A percentile compares a stretch with the other conserved stretches of the same genome.
Conservation (phyloP, 179 eudicot species). For the Heliamphora pulchella region DNA sequence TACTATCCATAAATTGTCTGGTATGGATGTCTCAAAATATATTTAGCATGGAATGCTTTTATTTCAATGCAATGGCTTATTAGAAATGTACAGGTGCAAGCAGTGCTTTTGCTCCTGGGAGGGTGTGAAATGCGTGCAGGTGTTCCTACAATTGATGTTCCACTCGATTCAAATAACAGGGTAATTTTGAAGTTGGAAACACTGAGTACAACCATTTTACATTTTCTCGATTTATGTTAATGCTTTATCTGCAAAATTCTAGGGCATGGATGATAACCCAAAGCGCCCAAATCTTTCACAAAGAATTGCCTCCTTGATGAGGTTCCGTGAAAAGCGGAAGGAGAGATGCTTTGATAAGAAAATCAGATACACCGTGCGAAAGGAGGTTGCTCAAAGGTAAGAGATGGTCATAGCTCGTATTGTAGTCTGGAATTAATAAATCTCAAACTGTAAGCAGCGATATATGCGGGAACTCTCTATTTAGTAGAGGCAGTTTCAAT, state of each 20-base stretch:
- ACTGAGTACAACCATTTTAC: constrained; percentile 1
- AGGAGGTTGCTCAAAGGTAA: constrained; percentile 60
- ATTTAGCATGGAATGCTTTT: not conserved
- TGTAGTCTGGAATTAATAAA: not conserved
- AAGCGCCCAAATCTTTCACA: constrained; percentile 34
- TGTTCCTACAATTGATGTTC: constrained; percentile 30
- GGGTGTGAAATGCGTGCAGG: constrained; percentile 34
- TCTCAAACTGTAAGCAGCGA: not conserved
- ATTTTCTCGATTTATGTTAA: not conserved
- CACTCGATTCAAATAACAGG: constrained; percentile 29
- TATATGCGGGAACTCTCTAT: too few relatives aligned
- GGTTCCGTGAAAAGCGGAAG: constrained; percentile 56
- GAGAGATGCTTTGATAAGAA: constrained; percentile 57
- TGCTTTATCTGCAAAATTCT: constrained; percentile 4
- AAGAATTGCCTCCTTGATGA: constrained; percentile 48
- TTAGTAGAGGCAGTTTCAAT: too few relatives aligned
- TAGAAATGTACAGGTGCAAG: constrained; percentile 39
- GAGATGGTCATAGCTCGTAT: not conserved
- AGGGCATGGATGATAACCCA: constrained; percentile 26
- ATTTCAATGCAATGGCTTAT: not conserved
- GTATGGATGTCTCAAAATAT: constrained; percentile 3
- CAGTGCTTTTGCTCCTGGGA: constrained; percentile 51
- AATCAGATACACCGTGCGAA: constrained; percentile 46
- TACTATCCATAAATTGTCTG: not conserved
- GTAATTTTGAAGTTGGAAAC: constrained; percentile 24